Conservation (phyloP, 1,139 yeast species). For the Hansenula lynferdii region DNA sequence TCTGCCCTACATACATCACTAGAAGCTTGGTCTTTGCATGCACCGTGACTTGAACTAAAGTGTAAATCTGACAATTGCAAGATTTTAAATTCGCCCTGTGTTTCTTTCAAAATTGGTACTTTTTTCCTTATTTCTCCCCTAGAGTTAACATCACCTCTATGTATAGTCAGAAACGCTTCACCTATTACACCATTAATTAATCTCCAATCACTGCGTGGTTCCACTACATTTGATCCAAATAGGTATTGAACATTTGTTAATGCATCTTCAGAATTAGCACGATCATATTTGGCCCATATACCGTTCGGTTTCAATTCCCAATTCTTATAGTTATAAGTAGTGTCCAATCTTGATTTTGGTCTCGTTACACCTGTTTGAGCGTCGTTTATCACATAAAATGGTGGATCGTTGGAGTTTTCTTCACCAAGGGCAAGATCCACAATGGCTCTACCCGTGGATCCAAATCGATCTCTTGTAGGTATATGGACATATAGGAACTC, state of each 20-base stretch:
- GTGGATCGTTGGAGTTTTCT: slow-evolving; percentile 13
- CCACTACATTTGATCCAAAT: slow-evolving; percentile 43
- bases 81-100: slow-evolving; percentile 58
- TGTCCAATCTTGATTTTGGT: slow-evolving; percentile 18
- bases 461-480: slow-evolving; percentile 5
- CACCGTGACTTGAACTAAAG: slow-evolving; percentile 71
- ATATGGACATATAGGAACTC: slow-evolving; percentile 18
- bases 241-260: slow-evolving; percentile 39
- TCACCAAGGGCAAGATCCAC: slow-evolving; percentile 19
- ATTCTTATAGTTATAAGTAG: slow-evolving; percentile 12
- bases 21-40: slow-evolving; percentile 69
- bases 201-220: slow-evolving; percentile 44
- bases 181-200: slow-evolving; percentile 9
- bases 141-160: not conserved
- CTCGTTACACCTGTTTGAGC: slow-evolving; percentile 10
- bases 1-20: slow-evolving; percentile 66
- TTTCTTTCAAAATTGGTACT: slow-evolving; percentile 21
- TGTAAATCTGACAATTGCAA: slow-evolving; percentile 87
- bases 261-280: slow-evolving; percentile 19
- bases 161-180: slow-evolving; percentile 2
- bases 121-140: not conserved
- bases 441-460: slow-evolving; percentile 12
- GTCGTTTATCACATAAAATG: slow-evolving; percentile 18
- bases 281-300: slow-evolving; percentile 31
- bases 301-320: slow-evolving; percentile 25